Evolutionary conservation across 495 filamentous ascomycete species (phyloP).

Genomic region (Cercophora samala): DNA sequence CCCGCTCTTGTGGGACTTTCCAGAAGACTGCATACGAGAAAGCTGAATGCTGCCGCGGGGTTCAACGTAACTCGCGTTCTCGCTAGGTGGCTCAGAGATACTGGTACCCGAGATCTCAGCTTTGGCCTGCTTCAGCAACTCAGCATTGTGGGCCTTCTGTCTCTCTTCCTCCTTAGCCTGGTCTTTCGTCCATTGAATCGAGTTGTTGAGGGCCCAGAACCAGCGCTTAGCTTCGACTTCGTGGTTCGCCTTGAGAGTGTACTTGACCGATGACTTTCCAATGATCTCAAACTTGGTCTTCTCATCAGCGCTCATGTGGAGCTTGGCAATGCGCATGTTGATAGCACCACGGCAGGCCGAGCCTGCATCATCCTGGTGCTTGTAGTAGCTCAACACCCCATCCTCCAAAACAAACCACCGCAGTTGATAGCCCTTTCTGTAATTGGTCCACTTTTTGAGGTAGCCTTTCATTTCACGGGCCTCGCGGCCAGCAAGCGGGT

Average conservation of each 20-base stretch:
- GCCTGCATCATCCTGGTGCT: slow-evolving; percentile 93
- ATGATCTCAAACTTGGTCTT: slow-evolving; percentile 97
- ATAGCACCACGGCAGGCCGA: slow-evolving; percentile 95
- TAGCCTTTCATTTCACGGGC: slow-evolving; percentile 96
- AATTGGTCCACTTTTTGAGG: slow-evolving; percentile 99
- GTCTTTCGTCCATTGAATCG: slow-evolving; percentile 97
- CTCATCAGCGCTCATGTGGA: slow-evolving; percentile 94
- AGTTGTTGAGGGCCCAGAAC: slow-evolving; percentile 99
- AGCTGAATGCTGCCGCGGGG: slow-evolving; percentile 46
- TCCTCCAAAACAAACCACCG: slow-evolving; percentile 98
- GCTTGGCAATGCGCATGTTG: slow-evolving; percentile 93
- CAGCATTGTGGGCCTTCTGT: slow-evolving; percentile 66
- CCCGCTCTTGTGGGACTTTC: slow-evolving; percentile 27
- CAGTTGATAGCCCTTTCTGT: slow-evolving; percentile 91
- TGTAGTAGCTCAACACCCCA: slow-evolving; percentile 97
- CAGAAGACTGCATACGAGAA: slow-evolving; percentile 38
- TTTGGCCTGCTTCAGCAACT: slow-evolving; percentile 69
- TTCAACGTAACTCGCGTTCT: slow-evolving; percentile 49
- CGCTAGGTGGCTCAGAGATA: slow-evolving; percentile 47
- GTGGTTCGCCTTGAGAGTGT: slow-evolving; percentile 94
- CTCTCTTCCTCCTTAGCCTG: slow-evolving; percentile 87
- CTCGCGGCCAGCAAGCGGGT: slow-evolving; percentile 75
- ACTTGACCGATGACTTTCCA: slow-evolving; percentile 98
- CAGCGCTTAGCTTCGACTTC: slow-evolving; percentile 88
- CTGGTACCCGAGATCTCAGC: slow-evolving; percentile 31